Conservation (phyloP, 2,329 filamentous ascomycete genomes). For the Tolypocladium inflatum region DNA sequence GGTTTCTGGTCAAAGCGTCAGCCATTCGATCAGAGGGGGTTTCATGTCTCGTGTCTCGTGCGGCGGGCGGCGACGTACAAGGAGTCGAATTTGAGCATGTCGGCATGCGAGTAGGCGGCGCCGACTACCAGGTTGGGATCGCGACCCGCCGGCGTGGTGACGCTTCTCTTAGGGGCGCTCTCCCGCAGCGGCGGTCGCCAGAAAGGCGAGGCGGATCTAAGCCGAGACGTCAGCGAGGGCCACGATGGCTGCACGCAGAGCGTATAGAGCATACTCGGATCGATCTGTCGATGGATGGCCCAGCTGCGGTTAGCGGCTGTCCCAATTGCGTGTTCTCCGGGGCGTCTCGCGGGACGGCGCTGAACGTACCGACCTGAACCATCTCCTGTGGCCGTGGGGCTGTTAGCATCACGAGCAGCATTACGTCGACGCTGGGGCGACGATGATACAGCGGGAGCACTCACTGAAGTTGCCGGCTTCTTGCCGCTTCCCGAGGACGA, state of each 20-base stretch:
- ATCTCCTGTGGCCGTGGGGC: slow-evolving; percentile 67
- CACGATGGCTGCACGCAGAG: not conserved
- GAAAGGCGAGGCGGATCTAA: slow-evolving; percentile 78
- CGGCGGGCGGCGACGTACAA: slow-evolving; percentile 42
- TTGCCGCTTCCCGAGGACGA: slow-evolving; percentile 56
- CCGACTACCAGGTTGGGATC: slow-evolving; percentile 74
- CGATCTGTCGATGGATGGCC: slow-evolving; percentile 35
- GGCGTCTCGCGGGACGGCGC: slow-evolving; percentile 1
- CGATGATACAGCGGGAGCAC: slow-evolving; percentile 17
- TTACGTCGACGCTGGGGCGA: not conserved
- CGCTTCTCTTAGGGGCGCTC: slow-evolving; percentile 39
- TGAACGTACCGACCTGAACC: slow-evolving; percentile 88
- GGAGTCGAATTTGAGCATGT: slow-evolving; percentile 81
- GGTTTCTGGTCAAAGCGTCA: slow-evolving; percentile 34
- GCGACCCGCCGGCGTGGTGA: slow-evolving; percentile 29
- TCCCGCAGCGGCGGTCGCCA: slow-evolving; percentile 59
- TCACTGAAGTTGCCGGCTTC: slow-evolving; percentile 64
- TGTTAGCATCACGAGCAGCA: slow-evolving; percentile 21
- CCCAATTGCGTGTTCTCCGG: slow-evolving; percentile 5
- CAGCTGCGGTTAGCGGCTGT: slow-evolving; percentile 15
- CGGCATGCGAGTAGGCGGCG: slow-evolving; percentile 91
- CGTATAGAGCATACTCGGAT: slow-evolving; percentile 46
- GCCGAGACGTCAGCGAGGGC: slow-evolving; percentile 15
- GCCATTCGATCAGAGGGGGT: not conserved
- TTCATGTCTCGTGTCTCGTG: not conserved